Base-by-base conservation (phyloP, 345 rosid species). In the Linum tenue region DNA sequence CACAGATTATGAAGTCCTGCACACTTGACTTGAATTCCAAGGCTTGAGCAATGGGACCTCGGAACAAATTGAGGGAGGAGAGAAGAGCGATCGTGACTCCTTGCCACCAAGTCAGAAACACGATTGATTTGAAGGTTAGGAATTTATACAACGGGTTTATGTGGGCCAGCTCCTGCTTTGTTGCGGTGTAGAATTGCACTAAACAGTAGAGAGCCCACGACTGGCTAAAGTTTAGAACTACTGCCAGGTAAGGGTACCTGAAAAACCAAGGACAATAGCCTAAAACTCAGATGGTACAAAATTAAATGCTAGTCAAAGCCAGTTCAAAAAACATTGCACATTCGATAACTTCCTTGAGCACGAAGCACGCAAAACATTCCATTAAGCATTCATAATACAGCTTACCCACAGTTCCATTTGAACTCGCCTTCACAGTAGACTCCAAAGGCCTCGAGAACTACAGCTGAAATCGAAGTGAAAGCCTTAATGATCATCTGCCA, bases 81-180 rank as follows among this genome's bases (percentile, higher is more conserved):
- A 95, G 78, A 62, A 91, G 77, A 78, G 99, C 97, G 72, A 95
- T 95, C 36, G 96, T 92, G 64, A 89, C 96, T 70, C 99, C 98
- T 85, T 95, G 98, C 98, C 99, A 91, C 98, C 98, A 91, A 69
- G 98, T 95, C 80, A 91, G 73, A 76, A 95, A 95, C 69, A 95
- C 99, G 59, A 95, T 95, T 5, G 99, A 90, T 70, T 95, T 95
- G 65, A 95, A 91, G 1, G 87, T 89, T 67, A 91, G 70, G 78
- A 95, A 95, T 84, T 95, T 95, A 66, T 95, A 92, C 64, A 95
- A 82, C 6, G 99, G 99, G 53, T 89, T 87, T 74, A 95, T 95
- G 77, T 83, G 97, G 1, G 85, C 90, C 65, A 95, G 82, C 79
- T 89, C 97, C 51, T 91, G 94, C 75, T 95, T 87, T 36, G 91